These are phyloP conservation scores for Globisporangium iwayamae DNA, from an alignment of 352 stramenopile species.

Conservation along the genomic window DNA sequence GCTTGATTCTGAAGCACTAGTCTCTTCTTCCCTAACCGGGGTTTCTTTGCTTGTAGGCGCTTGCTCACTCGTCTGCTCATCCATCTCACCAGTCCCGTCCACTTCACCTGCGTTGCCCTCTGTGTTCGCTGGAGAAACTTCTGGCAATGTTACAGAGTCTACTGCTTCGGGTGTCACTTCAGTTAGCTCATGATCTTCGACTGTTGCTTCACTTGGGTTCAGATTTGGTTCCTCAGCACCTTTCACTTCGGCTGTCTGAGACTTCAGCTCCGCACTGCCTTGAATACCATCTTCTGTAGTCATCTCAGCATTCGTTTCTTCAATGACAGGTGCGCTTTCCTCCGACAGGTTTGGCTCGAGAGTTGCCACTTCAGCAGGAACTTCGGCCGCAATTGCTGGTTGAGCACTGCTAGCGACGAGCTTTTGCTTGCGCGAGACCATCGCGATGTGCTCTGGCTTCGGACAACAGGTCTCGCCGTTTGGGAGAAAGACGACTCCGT, in stretches of 20 bases:
- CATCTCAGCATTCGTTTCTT: not conserved
- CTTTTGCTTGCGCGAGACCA: conserved; percentile 34
- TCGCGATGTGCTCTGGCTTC: conserved; percentile 42
- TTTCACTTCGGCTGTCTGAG: not conserved
- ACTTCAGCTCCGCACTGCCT: not conserved
- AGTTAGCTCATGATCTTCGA: not conserved
- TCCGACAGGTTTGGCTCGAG: not conserved
- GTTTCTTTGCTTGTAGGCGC: not conserved
- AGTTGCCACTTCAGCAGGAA: not conserved
- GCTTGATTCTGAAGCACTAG: not conserved
- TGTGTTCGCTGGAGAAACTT: too few species aligned
- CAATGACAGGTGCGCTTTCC: not conserved
- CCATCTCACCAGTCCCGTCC: not conserved
- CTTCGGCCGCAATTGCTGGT: not conserved
- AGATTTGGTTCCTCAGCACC: not conserved
- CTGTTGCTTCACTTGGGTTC: not conserved
- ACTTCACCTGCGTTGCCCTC: not conserved
- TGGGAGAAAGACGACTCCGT: conserved; percentile 62
- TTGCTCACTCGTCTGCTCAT: not conserved
- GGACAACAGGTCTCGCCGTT: conserved; percentile 72
- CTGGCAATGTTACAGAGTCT: too few species aligned
- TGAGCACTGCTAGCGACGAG: not conserved
- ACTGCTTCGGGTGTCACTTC: not conserved
- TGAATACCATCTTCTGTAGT: not conserved
- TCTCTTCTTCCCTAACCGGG: not conserved